A percentile compares a stretch with the other conserved stretches of the same genome.
These are phyloP conservation scores for Bathelium albidoporum DNA, from an alignment of 495 filamentous ascomycete genomes.

Conservation along the genomic window DNA sequence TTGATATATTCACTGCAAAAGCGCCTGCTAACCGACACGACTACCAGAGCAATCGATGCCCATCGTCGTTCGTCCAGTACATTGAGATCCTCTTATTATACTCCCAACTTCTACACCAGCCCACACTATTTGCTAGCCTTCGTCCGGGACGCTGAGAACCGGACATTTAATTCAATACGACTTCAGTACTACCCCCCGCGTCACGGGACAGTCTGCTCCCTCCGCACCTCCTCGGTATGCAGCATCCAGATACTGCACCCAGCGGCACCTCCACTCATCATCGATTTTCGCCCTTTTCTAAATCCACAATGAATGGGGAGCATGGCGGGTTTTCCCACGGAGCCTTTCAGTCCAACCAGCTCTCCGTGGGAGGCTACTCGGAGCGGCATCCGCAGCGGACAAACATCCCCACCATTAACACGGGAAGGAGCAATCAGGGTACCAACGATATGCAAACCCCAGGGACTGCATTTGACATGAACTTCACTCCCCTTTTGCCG, in stretches of 20 bases:
- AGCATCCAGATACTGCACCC: slow-evolving; percentile 51
- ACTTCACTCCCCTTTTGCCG: slow-evolving; percentile 90
- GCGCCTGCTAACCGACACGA: not conserved
- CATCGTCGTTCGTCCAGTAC: not conserved
- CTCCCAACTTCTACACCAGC: not conserved
- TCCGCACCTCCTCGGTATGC: slow-evolving; percentile 78
- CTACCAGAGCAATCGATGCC: not conserved
- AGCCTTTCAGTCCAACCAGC: slow-evolving; percentile 70
- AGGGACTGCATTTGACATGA: slow-evolving; percentile 89
- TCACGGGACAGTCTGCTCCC: slow-evolving; percentile 62
- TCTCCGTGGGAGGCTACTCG: slow-evolving; percentile 58
- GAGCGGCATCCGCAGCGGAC: slow-evolving; percentile 72
- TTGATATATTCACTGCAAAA: not conserved
- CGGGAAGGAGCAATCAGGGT: slow-evolving; percentile 47
- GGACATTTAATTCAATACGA: slow-evolving; percentile 3
- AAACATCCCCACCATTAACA: slow-evolving; percentile 92
- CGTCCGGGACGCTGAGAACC: slow-evolving; percentile 1
- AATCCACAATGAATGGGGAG: slow-evolving; percentile 60
- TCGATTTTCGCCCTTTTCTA: slow-evolving; percentile 40
- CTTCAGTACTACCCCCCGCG: not conserved
- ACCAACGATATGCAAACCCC: slow-evolving; percentile 72
- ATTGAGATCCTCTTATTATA: not conserved
- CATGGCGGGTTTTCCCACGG: slow-evolving; percentile 85
- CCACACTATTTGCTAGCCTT: not conserved
- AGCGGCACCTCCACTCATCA: slow-evolving; percentile 42